These are phyloP conservation scores for Euclidium syriacum DNA, from an alignment of 345 rosid genomes.

Conservation along the genomic window DNA sequence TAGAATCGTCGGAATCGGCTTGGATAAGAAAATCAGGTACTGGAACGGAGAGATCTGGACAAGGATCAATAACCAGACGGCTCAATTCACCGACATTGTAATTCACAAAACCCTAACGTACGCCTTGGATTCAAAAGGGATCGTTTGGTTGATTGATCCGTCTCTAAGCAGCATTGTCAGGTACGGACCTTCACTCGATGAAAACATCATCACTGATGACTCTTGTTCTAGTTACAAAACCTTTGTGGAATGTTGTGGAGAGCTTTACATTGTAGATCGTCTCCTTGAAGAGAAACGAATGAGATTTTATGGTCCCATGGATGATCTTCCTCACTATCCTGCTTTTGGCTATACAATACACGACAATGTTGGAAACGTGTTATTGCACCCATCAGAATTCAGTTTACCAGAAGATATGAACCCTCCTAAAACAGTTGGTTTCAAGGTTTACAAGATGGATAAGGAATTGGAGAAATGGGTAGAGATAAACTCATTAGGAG, in stretches of 20 bases:
- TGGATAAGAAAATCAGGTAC: not conserved
- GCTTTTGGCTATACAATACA: not conserved
- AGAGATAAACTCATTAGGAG: constrained; percentile 19
- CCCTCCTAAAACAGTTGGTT: not conserved
- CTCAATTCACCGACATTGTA: not conserved
- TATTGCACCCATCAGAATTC: no score
- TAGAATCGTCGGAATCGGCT: not conserved
- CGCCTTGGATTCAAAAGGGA: not conserved
- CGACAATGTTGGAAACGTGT: not conserved
- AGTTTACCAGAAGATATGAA: rapidly evolving
- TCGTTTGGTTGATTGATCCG: not conserved
- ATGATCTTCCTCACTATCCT: no score
- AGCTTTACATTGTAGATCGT: not conserved
- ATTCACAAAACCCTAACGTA: not conserved
- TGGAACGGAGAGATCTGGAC: not conserved
- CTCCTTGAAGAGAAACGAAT: not conserved
- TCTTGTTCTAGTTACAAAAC: not conserved
- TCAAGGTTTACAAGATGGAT: constrained; percentile 35
- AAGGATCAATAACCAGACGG: not conserved
- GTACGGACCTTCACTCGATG: not conserved
- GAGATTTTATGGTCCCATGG: no score
- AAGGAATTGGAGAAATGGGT: constrained; percentile 28
- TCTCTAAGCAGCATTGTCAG: not conserved
- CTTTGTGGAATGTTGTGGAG: constrained; percentile 1
- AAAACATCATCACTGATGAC: not conserved